Conservation (phyloP, 768 basidiomycete genomes). For the Rickenella mellea region DNA sequence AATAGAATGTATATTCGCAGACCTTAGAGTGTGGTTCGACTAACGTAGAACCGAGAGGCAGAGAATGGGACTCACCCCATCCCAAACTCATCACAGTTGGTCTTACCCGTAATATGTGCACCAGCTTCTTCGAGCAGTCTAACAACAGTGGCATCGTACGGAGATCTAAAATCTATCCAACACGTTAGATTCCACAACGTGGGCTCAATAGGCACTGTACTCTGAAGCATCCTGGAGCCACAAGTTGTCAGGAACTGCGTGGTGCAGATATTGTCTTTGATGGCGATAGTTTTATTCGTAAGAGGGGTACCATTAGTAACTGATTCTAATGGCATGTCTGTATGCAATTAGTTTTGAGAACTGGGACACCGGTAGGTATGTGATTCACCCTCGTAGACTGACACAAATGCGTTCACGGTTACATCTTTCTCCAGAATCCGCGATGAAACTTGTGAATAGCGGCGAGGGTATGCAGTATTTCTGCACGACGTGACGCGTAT, state of each 20-base stretch:
- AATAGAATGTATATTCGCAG: conserved; percentile 62
- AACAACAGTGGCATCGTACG: conserved; percentile 85
- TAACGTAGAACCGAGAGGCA: neutral
- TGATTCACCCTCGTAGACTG: no score
- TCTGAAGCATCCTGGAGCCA: conserved; percentile 64
- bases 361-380: no score
- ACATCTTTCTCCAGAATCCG: conserved; percentile 27
- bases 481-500: no score
- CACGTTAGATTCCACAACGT: neutral
- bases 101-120: conserved; percentile 74
- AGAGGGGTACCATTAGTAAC: neutral
- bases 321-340: neutral
- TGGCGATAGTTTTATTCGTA: conserved; percentile 30
- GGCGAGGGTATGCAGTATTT: no score
- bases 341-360: neutral
- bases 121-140: conserved; percentile 47
- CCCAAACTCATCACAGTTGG: conserved; percentile 96
- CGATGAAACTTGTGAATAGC: no score
- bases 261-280: conserved; percentile 88
- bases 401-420: conserved; percentile 48
- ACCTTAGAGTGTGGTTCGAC: conserved; percentile 31
- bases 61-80: conserved; percentile 68
- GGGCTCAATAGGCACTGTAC: conserved; percentile 23
- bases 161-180: conserved; percentile 56
- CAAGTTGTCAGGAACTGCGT: conserved; percentile 58